Evolutionary conservation across 169 alveolate genomes (phyloP).

Genomic region (Fabrea salina): DNA sequence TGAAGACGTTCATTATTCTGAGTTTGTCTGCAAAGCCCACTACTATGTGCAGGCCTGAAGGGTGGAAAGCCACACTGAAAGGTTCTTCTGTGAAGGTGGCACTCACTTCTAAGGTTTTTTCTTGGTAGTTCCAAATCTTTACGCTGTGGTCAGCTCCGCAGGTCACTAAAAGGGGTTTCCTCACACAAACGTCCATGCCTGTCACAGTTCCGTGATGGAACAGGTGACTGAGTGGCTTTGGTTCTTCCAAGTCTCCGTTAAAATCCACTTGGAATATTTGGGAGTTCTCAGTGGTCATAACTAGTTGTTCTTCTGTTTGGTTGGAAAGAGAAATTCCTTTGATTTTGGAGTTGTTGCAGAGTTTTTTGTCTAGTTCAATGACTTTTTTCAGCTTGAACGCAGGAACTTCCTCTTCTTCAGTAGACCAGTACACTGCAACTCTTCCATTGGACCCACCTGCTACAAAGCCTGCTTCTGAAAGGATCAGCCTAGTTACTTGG

Average conservation of each 20-base stretch:
- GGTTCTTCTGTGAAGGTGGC: conserved; percentile 88
- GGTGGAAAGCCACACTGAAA: conserved; percentile 91
- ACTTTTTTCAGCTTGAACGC: background rate
- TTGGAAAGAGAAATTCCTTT: conserved; percentile 25
- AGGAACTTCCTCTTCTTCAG: conserved; percentile 15
- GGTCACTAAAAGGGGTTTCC: conserved; percentile 88
- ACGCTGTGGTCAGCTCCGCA: conserved; percentile 89
- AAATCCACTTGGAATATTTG: conserved; percentile 50
- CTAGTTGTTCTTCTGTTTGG: conserved; percentile 66
- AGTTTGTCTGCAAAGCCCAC: conserved; percentile 91
- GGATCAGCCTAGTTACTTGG: background rate
- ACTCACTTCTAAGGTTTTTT: conserved; percentile 81
- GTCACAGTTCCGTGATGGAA: conserved; percentile 82
- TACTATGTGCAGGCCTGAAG: conserved; percentile 90
- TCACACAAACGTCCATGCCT: conserved; percentile 90
- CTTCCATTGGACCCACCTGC: conserved; percentile 21
- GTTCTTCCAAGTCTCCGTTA: conserved; percentile 49
- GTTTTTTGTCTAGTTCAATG: background rate
- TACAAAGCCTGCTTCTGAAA: conserved; percentile 12
- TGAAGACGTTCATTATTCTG: conserved; percentile 82
- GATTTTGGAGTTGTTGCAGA: background rate
- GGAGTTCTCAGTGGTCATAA: conserved; percentile 62
- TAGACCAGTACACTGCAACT: background rate
- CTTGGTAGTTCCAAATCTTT: conserved; percentile 89
- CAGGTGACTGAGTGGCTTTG: conserved; percentile 70